phyloP scores from a whole-genome alignment of 768 basidiomycete genomes.

The Lactarius deliciosus region DNA sequence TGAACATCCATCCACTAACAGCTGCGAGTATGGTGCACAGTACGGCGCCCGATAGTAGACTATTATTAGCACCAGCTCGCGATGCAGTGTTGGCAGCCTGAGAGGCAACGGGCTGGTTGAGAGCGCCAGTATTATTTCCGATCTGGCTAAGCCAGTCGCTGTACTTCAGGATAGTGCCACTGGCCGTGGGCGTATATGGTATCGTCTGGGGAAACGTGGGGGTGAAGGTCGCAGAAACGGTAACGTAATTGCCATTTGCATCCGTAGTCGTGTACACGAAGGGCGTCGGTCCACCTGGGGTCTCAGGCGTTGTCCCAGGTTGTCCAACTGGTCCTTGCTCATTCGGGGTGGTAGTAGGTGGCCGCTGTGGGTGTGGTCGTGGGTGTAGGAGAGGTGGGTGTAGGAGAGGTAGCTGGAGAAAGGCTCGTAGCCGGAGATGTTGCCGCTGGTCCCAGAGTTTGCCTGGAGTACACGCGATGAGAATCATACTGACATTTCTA shows the following conservation, averaged over 20 bases:
- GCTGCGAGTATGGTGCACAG: not conserved
- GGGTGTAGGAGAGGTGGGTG: conserved; percentile 33
- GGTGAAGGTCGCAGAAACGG: conserved; percentile 37
- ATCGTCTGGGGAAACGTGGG: conserved; percentile 35
- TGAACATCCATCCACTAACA: not conserved
- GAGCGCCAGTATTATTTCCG: conserved; percentile 34
- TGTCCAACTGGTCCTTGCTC: conserved; percentile 57
- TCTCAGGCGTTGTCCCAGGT: conserved; percentile 40
- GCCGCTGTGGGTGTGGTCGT: conserved; percentile 30
- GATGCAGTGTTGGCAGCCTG: conserved; percentile 1
- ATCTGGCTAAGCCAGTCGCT: conserved; percentile 35
- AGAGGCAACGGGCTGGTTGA: conserved; percentile 20
- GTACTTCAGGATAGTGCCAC: conserved; percentile 37
- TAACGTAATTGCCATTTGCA: conserved; percentile 34
- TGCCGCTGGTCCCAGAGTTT: conserved; percentile 26
- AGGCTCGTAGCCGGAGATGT: conserved; percentile 25
- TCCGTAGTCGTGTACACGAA: conserved; percentile 40
- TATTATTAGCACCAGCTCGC: not conserved
- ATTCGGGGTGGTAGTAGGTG: conserved; percentile 23
- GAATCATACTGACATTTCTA: not conserved
- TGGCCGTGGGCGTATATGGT: conserved; percentile 26
- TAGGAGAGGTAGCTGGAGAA: conserved; percentile 30
- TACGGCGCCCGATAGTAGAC: conserved; percentile 7
- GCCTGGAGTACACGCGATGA: conserved; percentile 17
- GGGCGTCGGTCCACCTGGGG: conserved; percentile 30